Evolutionary conservation across 2,329 filamentous ascomycete genomes (phyloP).

Genomic region (Shiraia sp.): DNA sequence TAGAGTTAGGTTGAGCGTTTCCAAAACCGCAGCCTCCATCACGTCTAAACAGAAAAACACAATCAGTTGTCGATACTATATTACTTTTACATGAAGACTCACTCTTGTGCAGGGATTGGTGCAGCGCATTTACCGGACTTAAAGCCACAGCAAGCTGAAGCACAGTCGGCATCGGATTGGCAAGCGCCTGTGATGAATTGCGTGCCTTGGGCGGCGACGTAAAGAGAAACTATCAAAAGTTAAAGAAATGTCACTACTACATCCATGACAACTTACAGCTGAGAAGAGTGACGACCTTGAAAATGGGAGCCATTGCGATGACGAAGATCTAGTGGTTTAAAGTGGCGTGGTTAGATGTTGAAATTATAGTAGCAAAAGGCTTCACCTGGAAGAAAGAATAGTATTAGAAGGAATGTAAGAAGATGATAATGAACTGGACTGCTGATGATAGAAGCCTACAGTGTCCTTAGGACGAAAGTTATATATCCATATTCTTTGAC

Average conservation of each 20-base stretch:
- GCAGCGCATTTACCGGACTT: constrained; percentile 41
- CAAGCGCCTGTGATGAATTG: constrained; percentile 37
- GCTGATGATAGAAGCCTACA: constrained; percentile 6
- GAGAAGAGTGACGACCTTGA: constrained; percentile 29
- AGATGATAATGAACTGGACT: constrained; percentile 4
- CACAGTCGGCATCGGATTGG: constrained; percentile 34
- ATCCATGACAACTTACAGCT: constrained; percentile 18
- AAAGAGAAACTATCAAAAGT: constrained; percentile 25
- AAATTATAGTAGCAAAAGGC: not conserved
- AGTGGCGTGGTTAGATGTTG: not conserved
- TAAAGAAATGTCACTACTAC: not conserved
- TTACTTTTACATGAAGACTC: too few relatives aligned
- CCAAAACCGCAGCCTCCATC: constrained; percentile 45
- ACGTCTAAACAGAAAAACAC: constrained; percentile 5
- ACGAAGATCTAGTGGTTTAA: not conserved
- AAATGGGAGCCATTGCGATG: constrained; percentile 30
- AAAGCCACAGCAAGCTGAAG: constrained; percentile 29
- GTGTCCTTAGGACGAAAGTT: constrained; percentile 7
- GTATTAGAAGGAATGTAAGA: constrained; percentile 2
- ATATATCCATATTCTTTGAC: constrained; percentile 13
- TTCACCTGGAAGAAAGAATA: constrained; percentile 25
- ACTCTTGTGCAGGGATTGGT: constrained; percentile 36
- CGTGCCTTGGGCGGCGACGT: constrained; percentile 28
- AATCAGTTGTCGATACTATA: too few relatives aligned
- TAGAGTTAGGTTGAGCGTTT: constrained; percentile 38